A percentile compares a stretch with the other conserved stretches of the same genome.
These are phyloP conservation scores for Dendrobium nobile DNA, from an alignment of 106 monocot species.

Conservation along the genomic window DNA sequence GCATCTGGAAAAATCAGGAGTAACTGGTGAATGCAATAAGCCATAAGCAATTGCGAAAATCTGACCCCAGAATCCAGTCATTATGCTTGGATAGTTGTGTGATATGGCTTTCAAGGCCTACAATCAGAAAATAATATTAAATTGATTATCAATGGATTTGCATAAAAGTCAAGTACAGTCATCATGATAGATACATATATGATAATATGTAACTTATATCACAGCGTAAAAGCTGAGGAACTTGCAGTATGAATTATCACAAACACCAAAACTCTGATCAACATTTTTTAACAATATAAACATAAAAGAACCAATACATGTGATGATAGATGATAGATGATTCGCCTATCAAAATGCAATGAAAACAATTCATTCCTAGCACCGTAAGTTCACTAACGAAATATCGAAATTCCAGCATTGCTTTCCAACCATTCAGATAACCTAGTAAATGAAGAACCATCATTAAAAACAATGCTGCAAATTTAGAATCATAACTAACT, in stretches of 20 bases:
- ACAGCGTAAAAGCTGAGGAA: neutral
- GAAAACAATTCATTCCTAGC: neutral
- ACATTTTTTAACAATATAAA: neutral
- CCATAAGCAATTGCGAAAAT: constrained; percentile 37
- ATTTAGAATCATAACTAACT: neutral
- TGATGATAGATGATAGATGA: neutral
- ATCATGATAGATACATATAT: neutral
- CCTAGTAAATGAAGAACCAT: neutral
- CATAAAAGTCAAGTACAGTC: neutral
- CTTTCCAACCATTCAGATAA: neutral
- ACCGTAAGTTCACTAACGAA: neutral
- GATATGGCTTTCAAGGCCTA: constrained; percentile 55
- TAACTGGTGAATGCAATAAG: constrained; percentile 20
- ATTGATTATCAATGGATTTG: neutral
- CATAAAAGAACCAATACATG: neutral
- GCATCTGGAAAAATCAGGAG: constrained; percentile 24
- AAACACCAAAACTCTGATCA: neutral
- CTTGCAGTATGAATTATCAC: neutral
- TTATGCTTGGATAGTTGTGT: constrained; percentile 68
- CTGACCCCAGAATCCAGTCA: constrained; percentile 38
- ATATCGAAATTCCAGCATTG: neutral
- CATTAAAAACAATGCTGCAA: neutral
- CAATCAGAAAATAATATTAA: constrained; percentile 13
- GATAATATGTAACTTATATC: neutral
- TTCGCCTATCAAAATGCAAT: neutral